These are phyloP conservation scores for Sporothrix brasiliensis DNA, from an alignment of 2,329 filamentous ascomycete genomes.

Conservation along the genomic window DNA sequence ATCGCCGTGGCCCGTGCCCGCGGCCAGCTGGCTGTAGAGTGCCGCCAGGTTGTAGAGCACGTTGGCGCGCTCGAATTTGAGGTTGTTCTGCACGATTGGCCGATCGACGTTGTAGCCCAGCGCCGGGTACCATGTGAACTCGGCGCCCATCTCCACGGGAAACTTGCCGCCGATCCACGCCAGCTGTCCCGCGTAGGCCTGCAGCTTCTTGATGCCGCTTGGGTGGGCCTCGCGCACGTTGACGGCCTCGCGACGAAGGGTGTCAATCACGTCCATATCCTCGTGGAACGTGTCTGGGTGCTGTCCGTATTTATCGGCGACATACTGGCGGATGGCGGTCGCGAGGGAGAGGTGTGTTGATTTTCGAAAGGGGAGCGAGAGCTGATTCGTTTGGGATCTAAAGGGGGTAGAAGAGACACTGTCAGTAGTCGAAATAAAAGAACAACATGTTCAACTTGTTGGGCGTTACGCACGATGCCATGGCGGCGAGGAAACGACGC, in stretches of 20 bases:
- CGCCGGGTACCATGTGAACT: constrained; percentile 95
- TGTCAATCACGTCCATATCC: constrained; percentile 82
- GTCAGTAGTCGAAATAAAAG: neutral
- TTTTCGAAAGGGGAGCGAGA: constrained; percentile 69
- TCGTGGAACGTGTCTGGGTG: constrained; percentile 94
- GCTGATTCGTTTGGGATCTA: constrained; percentile 27
- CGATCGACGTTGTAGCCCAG: constrained; percentile 85
- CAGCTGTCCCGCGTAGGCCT: constrained; percentile 87
- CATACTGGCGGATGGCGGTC: constrained; percentile 87
- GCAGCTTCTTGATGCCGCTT: constrained; percentile 84
- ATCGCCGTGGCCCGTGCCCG: constrained; percentile 68
- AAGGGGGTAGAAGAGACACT: neutral
- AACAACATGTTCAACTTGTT: too few relatives aligned
- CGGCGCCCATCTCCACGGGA: constrained; percentile 90
- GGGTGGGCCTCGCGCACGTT: constrained; percentile 85
- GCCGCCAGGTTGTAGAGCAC: constrained; percentile 90
- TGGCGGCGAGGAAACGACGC: neutral
- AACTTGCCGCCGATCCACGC: constrained; percentile 95
- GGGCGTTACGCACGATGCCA: constrained; percentile 13
- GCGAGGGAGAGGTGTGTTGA: constrained; percentile 79
- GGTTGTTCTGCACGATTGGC: constrained; percentile 67
- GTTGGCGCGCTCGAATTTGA: constrained; percentile 85
- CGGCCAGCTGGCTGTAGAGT: constrained; percentile 87
- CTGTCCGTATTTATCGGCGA: constrained; percentile 97
- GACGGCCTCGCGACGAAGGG: constrained; percentile 80